Conservation (phyloP, 176 grass and related monocot species). For the Oryza officinalis region DNA sequence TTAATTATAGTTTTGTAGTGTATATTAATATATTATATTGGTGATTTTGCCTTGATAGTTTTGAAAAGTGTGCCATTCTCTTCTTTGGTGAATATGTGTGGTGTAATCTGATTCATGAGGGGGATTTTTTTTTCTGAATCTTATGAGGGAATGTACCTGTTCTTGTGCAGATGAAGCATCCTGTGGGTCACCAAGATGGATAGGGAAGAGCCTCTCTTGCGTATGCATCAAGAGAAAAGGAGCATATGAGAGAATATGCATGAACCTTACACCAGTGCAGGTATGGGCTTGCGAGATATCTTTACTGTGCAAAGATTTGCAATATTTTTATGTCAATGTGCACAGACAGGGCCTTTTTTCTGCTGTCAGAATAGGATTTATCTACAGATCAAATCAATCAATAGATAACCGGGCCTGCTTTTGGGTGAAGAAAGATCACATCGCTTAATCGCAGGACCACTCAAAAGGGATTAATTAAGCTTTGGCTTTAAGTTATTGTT, state of each 20-base stretch:
- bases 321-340: not conserved
- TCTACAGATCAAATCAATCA: not conserved
- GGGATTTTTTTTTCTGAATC: not conserved
- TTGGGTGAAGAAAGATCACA: not conserved
- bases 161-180: constrained; percentile 71
- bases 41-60: not conserved
- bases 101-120: not conserved
- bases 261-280: constrained; percentile 88
- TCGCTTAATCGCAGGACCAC: not conserved
- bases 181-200: constrained; percentile 98
- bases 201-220: constrained; percentile 87
- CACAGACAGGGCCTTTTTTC: not conserved
- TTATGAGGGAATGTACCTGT: not conserved
- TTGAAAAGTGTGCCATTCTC: not conserved
- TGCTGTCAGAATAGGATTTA: not conserved
- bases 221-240: constrained; percentile 94
- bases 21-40: not conserved
- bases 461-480: constrained; percentile 14
- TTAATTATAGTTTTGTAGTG: not conserved
- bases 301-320: constrained; percentile 1
- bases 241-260: constrained; percentile 78
- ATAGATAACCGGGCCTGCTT: not conserved
- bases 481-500: constrained; percentile 13
- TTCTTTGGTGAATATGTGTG: not conserved
- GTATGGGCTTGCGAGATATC: constrained; percentile 26